Base-by-base conservation (phyloP, 805 yeast genomes). In the Kuraishia piskuri region DNA sequence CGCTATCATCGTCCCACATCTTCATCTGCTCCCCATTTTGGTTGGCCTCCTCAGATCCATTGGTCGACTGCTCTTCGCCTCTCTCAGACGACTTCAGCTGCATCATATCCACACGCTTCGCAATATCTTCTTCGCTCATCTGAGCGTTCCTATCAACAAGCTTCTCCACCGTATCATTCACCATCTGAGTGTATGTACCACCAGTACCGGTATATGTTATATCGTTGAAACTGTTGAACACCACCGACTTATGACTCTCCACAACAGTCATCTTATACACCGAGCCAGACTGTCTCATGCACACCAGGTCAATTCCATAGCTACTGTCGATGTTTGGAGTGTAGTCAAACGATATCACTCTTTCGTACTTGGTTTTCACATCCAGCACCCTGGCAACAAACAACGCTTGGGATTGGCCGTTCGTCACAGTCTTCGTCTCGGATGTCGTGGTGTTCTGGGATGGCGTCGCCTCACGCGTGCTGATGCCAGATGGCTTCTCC, bases 211-310 rank as follows among this genome's bases (percentile, higher is more conserved):
- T 71, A 48, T 83, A 69, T 2, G 84, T 71, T 37, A 87, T 67
- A 53, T 84, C 89, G 61, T 87, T 87, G 59, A 74, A 78, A 0
- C 92, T 81, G 59, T 83, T 87, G 67, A 90, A 86, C 17, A 72
- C 73, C 8, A 86, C 64, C 8, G 83, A 74, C 40, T 82, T 81
- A 31, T 83, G 83, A 50, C 86, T 78, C 63, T 88, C 92, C 1
- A 73, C 68, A 0, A 85, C 87, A 0, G 85, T 79, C 91, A 88
- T 88, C 54, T 86, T 75, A 67, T 87, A 90, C 0, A 90, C 83
- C 52, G 88, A 85, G 2, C 97, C 97, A 0, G 96, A 87, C 61
- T 89, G 95, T 58, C 97, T 74, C 86, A 91, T 86, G 66, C 97
- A 90, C 25, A 91, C 82, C 54, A 88, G 75, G 59, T 85, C 82